phyloP scores from a whole-genome alignment of 2,329 filamentous ascomycete species.

The Fusarium irregulare region DNA sequence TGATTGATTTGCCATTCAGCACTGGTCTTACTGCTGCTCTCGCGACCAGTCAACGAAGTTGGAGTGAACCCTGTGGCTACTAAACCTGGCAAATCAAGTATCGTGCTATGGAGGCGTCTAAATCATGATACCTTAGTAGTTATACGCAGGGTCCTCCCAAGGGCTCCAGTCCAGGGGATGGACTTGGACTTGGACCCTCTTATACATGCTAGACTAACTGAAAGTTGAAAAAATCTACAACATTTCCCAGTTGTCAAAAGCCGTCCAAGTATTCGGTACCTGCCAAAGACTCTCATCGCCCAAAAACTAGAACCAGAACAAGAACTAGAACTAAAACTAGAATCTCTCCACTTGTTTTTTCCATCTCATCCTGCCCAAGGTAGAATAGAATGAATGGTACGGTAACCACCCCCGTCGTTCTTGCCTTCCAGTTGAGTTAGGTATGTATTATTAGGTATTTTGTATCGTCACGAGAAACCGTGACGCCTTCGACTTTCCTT shows the following conservation, averaged over 20 bases:
- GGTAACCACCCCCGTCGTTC: constrained; percentile 2
- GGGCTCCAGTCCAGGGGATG: not conserved
- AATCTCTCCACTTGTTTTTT: not conserved
- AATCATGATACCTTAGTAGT: not conserved
- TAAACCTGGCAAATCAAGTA: not conserved
- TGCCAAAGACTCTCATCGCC: constrained; percentile 2
- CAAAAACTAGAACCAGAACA: not conserved
- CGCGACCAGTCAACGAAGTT: not conserved
- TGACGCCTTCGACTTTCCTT: constrained; percentile 35
- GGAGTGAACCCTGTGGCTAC: constrained; percentile 6
- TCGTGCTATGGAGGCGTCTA: not conserved
- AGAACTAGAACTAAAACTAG: not conserved
- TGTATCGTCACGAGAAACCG: constrained; percentile 12
- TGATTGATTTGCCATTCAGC: not conserved
- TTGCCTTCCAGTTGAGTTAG: not conserved
- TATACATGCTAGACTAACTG: not conserved
- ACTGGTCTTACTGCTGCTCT: not conserved
- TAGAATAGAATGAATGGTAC: not conserved
- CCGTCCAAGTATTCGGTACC: constrained; percentile 25
- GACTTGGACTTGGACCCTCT: constrained; percentile 17
- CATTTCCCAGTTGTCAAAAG: constrained; percentile 15
- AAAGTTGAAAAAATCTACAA: constrained; percentile 15
- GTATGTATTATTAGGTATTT: not conserved
- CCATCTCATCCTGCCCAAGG: not conserved
- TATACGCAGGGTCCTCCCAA: constrained; percentile 34